Base-by-base conservation (phyloP, 805 yeast species). In the Candida endomychidarum region DNA sequence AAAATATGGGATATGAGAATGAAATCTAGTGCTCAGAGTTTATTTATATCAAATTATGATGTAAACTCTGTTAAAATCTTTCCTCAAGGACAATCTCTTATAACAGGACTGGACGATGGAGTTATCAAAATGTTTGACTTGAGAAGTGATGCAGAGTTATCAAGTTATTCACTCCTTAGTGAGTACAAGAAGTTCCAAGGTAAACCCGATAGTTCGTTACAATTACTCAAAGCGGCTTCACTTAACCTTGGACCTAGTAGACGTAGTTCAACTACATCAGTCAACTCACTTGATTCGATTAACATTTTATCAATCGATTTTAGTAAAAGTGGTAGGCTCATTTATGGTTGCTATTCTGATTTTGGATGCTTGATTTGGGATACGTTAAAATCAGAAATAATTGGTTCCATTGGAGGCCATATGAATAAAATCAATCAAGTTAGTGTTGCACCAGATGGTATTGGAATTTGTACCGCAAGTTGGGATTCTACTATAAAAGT, bases 31-130 rank as follows among this genome's bases (percentile, higher is more conserved):
- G 72, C 67, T 26, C 77, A 74, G 52, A 65, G 70, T 49, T 65
- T 82, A 65, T 67, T 67, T 33, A 75, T 80, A 1, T 76, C 85
- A 18, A 71, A 72, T 18, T 72, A 73, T 34, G 96, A 90, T 56
- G 77, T 86, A 16, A 82, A 81, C 37, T 45, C 63, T 28, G 47
- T 84, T 5, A 69, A 74, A 45, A 78, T 78, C 51, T 81, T 82
- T 54, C 87, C 87, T 7, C 83, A 80, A 46, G 87, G 87, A 2
- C 67, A 81, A 43, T 73, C 87, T 1, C 78, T 89, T 50, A 78
- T 76, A 0, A 72, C 83, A 2, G 96, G 96, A 1, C 74, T 84
- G 32, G 96, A 88, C 53, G 95, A 86, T 57, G 90, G 91, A 3
- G 57, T 72, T 0, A 66, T 86, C 18, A 71, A 85, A 43, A 60